Conservation (phyloP, 179 eudicot species). For the Actinidia arguta region DNA sequence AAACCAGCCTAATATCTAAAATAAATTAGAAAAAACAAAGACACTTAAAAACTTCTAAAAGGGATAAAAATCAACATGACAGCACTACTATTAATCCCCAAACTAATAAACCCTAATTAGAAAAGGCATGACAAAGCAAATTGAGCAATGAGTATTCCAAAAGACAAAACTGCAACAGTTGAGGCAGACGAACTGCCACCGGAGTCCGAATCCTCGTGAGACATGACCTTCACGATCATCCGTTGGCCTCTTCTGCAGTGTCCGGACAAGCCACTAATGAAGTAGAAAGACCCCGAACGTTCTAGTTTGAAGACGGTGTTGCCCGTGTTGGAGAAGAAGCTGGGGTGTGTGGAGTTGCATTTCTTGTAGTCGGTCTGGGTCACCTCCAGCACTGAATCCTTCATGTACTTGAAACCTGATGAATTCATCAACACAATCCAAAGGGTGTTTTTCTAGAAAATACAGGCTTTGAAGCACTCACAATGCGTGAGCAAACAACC, state of each 20-base stretch:
- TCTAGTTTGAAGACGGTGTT: slow-evolving; percentile 35
- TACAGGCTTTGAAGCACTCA: too few species aligned
- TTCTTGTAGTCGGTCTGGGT: slow-evolving; percentile 43
- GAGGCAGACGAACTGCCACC: neutral
- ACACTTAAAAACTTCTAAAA: too few species aligned
- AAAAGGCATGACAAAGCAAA: slow-evolving; percentile 1
- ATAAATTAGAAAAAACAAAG: too few species aligned
- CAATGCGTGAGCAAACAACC: too few species aligned
- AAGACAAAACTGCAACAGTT: neutral
- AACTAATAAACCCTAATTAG: neutral
- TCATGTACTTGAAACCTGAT: slow-evolving; percentile 67
- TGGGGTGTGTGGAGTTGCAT: slow-evolving; percentile 66
- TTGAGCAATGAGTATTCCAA: slow-evolving; percentile 3
- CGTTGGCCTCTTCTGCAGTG: slow-evolving; percentile 52
- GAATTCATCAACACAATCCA: neutral
- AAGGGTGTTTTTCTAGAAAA: too few species aligned
- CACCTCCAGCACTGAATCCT: slow-evolving; percentile 71
- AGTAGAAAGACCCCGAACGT: slow-evolving; percentile 50
- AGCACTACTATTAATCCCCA: too few species aligned
- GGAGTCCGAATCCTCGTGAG: slow-evolving; percentile 12
- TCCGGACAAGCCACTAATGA: slow-evolving; percentile 58
- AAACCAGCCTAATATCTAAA: too few species aligned
- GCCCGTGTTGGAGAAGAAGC: slow-evolving; percentile 38
- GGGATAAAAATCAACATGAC: too few species aligned
- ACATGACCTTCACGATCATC: slow-evolving; percentile 43